Evolutionary conservation across 148 eudicot genomes (phyloP), one percentile per base, ranked within the genome.

Genomic region (Polygonum aviculare): DNA sequence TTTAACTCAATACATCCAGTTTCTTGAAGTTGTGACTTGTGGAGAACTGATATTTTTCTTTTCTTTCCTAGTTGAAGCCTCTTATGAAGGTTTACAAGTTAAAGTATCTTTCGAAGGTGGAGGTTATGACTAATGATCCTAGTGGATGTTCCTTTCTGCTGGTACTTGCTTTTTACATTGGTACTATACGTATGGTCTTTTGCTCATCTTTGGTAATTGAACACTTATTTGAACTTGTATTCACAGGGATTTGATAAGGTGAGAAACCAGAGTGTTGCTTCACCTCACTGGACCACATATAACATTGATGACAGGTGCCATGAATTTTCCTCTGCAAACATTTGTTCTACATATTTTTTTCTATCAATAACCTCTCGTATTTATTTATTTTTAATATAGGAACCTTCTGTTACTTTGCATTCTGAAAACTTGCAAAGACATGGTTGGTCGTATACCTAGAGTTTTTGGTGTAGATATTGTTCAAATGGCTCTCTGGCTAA

Each of bases 401-500:
- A 95, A 95, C 70, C 97, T 93, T 41, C 82, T 95, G 62, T 82
- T 95, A 74, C 87, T 86, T 78, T 89, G 91, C 81, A 87, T 95
- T 72, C 82, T 92, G 74, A 92, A 95, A 77, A 88, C 84, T 52
- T 86, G 98, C 86, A 95, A 87, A 84, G 97, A 95, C 73, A 79
- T 90, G 75, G 86, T 89, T 77, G 97, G 93, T 50, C 97, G 83
- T 76, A 85, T 90, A 38, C 98, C 98, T 21, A 95, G 91, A 90
- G 94, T 95, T 82, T 92, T 89, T 80, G 98, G 98, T 52, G 85
- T 95, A 73, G 98, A 95, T 83, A 96, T 95, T 39, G 98, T 95
- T 77, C 97, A 95, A 87, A 90, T 95, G 98, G 98, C 98, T 86
- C 97, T 95, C 63, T 95, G 98, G 98, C 97, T 97, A 35, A 95